Conservation (phyloP, 352 stramenopile genomes). For the Phytophthora podocarpi region DNA sequence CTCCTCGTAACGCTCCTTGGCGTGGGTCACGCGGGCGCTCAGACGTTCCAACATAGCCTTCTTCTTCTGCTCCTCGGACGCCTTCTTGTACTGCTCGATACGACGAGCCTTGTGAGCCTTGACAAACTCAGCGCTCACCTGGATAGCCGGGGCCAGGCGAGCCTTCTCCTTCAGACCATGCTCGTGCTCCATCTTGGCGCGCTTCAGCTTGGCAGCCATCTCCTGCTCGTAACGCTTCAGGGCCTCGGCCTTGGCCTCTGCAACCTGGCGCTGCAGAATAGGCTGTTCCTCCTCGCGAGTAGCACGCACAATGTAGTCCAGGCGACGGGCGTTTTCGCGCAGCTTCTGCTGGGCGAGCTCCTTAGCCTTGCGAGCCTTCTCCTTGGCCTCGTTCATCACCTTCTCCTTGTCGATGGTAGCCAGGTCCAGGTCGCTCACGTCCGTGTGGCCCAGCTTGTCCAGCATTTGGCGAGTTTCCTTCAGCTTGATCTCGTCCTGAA, state of each 20-base stretch:
- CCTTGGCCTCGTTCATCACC: conserved; percentile 92
- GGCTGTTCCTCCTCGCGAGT: conserved; percentile 96
- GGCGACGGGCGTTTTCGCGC: conserved; percentile 89
- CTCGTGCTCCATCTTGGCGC: conserved; percentile 89
- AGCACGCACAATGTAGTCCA: conserved; percentile 97
- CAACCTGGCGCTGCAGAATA: conserved; percentile 86
- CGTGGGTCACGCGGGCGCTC: conserved; percentile 63
- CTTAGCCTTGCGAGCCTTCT: conserved; percentile 95
- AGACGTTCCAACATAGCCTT: conserved; percentile 73
- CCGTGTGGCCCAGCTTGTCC: conserved; percentile 76
- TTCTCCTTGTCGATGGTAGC: conserved; percentile 83
- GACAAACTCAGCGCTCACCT: conserved; percentile 78
- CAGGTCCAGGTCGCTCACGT: conserved; percentile 71
- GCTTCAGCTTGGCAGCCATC: conserved; percentile 77
- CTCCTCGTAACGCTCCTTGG: conserved; percentile 73
- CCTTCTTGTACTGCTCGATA: conserved; percentile 89
- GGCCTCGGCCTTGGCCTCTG: conserved; percentile 78
- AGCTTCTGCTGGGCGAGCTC: conserved; percentile 95
- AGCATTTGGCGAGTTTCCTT: conserved; percentile 89
- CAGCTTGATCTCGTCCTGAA: conserved; percentile 95
- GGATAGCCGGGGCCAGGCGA: conserved; percentile 72
- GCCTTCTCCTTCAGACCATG: conserved; percentile 89
- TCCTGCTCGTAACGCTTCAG: conserved; percentile 79
- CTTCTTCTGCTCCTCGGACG: conserved; percentile 86
- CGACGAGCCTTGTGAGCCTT: conserved; percentile 76